Evolutionary conservation across 192 early-diverging fungal genomes (phyloP), one percentile per base, ranked within the genome.

Genomic region (Funneliformis mosseae): DNA sequence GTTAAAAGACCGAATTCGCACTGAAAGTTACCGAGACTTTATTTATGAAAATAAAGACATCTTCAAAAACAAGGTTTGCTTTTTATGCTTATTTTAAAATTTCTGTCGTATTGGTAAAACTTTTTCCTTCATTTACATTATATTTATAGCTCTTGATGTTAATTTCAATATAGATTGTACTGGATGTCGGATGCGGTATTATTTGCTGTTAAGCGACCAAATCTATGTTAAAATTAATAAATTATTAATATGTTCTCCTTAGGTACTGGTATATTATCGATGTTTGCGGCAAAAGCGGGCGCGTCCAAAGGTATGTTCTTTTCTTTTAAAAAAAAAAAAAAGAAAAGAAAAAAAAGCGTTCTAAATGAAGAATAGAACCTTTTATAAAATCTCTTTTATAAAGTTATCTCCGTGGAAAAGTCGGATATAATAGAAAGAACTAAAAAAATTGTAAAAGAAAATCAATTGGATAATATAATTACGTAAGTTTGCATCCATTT

Each of bases 211-310:
- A 33, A 55, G 4, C 5, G 18, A 6, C 50, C 1, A 33, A 33
- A 33, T n/a, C n/a, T n/a, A n/a, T n/a, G n/a, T n/a, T n/a, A 16
- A 55, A 5, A 55, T 55, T 25, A n/a, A 11, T 27, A 28, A 66
- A 28, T 66, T 9, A 64, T 66, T 42, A 21, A 10, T 8, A 70
- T 43, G 2, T 8, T 42, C 3, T 18, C 42, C 46, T n/a, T 39
- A 76, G 74, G 74, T 14, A 99, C 98, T 28, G 96, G 98, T 79
- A 99, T 98, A 81, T 89, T 98, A 61, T 96, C 94, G 83, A 98
- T 99, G 97, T 99, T 99, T 89, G 98, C 98, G 21, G 96, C 98
- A n/a, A 96, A 95, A 85, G 95, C 97, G 64, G 98, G 98, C 21
- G 98, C 98, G 0, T 63, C 81, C 33, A 77, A 76, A 67, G 61